Evolutionary conservation across 179 eudicot genomes (phyloP), one percentile per base, ranked within the genome.

Genomic region (Drosera spatulata): DNA sequence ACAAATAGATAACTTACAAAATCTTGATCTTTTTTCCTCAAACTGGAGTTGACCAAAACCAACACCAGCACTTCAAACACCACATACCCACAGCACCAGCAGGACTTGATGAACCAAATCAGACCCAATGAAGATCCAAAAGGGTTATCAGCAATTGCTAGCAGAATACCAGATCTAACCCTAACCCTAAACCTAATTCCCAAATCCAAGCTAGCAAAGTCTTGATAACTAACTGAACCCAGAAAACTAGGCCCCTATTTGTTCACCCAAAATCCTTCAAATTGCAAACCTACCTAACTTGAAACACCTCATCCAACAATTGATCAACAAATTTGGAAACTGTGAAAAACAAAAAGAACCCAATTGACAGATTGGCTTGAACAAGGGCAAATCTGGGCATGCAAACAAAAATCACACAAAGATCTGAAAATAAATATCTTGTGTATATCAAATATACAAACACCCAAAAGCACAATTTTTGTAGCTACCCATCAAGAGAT

Each of bases 221-320:
- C 15, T 11, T 11, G 5, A 49, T 13, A 1, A 14, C 55, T 51
- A 51, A 12, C 7, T 2, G 37, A 51, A 51, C 5, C 6, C 45
- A 43, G 45, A 43, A 43, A 43, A 4, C 15, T n/a, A 0, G 33
- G 33, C 22, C 33, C 15, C 55, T 51, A 2, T 14, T 14, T 51
- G 55, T 51, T n/a, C 33, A n/a, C 55, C 55, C 33, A n/a, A 15
- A 51, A 51, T 51, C 55, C 13, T 51, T 51, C 55, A 51, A 22
- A n/a, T 51, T n/a, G 55, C 55, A 51, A 51, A 51, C 55, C 55
- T 51, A 51, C 55, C 55, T 13, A 51, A 13, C 55, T 12, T 51
- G 4, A 51, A 51, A 13, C 55, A 5, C 13, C 55, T 14, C 0
- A 22, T 43, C 6, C 55, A 51, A n/a, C 7, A 51, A 51, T 11